Evolutionary conservation across 805 yeast genomes (phyloP), one percentile per base, ranked within the genome.

Genomic region (Cyberlindnera mrakii): DNA sequence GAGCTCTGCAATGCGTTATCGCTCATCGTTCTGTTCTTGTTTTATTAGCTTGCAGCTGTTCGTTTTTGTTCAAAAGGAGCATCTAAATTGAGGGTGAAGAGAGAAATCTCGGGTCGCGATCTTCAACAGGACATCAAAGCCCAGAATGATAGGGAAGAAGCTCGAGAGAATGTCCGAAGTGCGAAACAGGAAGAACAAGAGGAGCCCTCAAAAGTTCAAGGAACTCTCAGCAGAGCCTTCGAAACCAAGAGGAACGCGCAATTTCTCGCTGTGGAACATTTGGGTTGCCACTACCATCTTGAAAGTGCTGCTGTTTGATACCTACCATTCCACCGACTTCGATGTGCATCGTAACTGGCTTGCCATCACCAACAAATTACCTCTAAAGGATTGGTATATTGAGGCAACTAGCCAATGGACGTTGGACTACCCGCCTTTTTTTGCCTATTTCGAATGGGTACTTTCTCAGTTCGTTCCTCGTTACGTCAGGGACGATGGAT

Each of bases 301-400:
- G 34, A 82, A 82, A 50, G 60, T 82, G 10, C 66, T 85, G 18
- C 65, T 85, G n/a, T 74, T 79, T 42, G 81, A 85, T 7, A 88
- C 91, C 1, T 93, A 91, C 63, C 89, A 78, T 52, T 90, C 97
- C 11, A 93, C 98, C 1, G 99, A 93, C 62, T 91, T 93, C 55
- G 99, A 93, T 60, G 99, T 93, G 19, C 99, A 93, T 63, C 70
- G 99, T 45, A 93, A 93, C 59, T 93, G 99, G 99, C 72, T 93
- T 17, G 96, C 99, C 0, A 82, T 93, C 39, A 91, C 98, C 1
- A 66, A 80, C 53, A 72, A 72, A 5, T 64, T 90, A 16, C 97
- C 97, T 0, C 39, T 90, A 15, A 65, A 65, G 14, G 60, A 83
- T 42, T 93, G 99, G 99, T 93, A 93, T 59, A 60, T 71, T 34